Evolutionary conservation across 2,329 filamentous ascomycete genomes (phyloP).

Genomic region (Ceratocystis alfenasii): DNA sequence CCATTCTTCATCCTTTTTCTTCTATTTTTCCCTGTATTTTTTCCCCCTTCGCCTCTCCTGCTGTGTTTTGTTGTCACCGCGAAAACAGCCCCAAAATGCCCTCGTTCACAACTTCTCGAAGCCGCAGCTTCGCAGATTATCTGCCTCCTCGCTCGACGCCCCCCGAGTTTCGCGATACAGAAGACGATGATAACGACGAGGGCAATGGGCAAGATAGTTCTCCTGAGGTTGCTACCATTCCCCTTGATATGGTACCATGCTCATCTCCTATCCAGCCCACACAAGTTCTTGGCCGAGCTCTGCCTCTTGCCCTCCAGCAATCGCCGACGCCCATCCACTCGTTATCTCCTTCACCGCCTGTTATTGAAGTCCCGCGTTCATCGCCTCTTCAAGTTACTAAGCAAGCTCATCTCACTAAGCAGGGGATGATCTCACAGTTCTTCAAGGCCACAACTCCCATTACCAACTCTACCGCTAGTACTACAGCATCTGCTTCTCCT

Average conservation of each 20-base stretch:
- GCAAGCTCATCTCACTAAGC: conserved; percentile 25
- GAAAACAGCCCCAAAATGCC: neutral
- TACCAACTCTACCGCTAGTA: conserved; percentile 24
- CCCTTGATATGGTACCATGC: conserved; percentile 32
- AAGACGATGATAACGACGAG: conserved; percentile 7
- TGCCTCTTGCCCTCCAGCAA: conserved; percentile 9
- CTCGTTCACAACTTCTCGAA: conserved; percentile 1
- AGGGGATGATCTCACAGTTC: conserved; percentile 30
- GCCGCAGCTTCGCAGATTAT: neutral
- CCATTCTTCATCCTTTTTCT: conserved; percentile 10
- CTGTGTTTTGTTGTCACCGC: neutral
- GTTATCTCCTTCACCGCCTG: conserved; percentile 33
- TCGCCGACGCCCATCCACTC: conserved; percentile 27
- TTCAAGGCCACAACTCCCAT: conserved; percentile 24
- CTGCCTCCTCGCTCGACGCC: neutral
- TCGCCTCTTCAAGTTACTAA: conserved; percentile 45
- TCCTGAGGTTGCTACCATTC: conserved; percentile 26
- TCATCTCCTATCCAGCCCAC: conserved; percentile 37
- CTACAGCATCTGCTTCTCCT: conserved; percentile 14
- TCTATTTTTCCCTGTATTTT: conserved; percentile 14
- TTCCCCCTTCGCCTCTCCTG: conserved; percentile 6
- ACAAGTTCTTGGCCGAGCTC: conserved; percentile 31
- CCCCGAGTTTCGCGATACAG: conserved; percentile 11
- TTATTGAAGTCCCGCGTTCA: conserved; percentile 76
- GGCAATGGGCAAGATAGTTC: conserved; percentile 24